Conservation (phyloP, 768 basidiomycete genomes). For the Lentinula guzmanii region DNA sequence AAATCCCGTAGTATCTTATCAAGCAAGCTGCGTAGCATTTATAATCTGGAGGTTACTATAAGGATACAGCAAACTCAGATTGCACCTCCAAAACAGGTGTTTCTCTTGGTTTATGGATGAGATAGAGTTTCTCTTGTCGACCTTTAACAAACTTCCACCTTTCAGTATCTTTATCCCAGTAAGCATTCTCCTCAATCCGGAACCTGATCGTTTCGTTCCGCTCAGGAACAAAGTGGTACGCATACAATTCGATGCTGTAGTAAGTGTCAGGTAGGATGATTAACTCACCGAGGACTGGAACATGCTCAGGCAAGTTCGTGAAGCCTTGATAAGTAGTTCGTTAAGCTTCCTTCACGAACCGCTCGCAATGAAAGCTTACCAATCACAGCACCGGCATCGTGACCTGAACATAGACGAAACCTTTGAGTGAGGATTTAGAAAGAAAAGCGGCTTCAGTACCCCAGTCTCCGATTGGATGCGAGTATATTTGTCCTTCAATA, state of each 20-base stretch:
- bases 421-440: not conserved
- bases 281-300: slow-evolving; percentile 43
- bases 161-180: slow-evolving; percentile 30
- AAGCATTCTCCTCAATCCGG: slow-evolving; percentile 37
- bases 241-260: slow-evolving; percentile 49
- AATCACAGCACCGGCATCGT: slow-evolving; percentile 44
- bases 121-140: slow-evolving; percentile 41
- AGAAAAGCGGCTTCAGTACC: slow-evolving; percentile 17
- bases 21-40: not conserved
- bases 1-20: not conserved
- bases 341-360: not conserved
- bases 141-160: slow-evolving; percentile 46
- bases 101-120: slow-evolving; percentile 22
- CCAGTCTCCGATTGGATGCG: slow-evolving; percentile 52
- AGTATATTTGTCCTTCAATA: slow-evolving; percentile 44
- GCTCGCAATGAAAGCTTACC: slow-evolving; percentile 21
- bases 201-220: slow-evolving; percentile 41
- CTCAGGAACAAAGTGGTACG: slow-evolving; percentile 42
- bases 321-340: slow-evolving; percentile 24
- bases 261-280: slow-evolving; percentile 42
- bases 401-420: slow-evolving; percentile 11
- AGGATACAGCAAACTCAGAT: not conserved
- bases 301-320: slow-evolving; percentile 35
- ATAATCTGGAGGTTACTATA: not conserved
- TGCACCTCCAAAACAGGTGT: not conserved